These are phyloP conservation scores for Nannizziopsis arthrosporioides DNA, from an alignment of 2,329 filamentous ascomycete species.

Conservation along the genomic window DNA sequence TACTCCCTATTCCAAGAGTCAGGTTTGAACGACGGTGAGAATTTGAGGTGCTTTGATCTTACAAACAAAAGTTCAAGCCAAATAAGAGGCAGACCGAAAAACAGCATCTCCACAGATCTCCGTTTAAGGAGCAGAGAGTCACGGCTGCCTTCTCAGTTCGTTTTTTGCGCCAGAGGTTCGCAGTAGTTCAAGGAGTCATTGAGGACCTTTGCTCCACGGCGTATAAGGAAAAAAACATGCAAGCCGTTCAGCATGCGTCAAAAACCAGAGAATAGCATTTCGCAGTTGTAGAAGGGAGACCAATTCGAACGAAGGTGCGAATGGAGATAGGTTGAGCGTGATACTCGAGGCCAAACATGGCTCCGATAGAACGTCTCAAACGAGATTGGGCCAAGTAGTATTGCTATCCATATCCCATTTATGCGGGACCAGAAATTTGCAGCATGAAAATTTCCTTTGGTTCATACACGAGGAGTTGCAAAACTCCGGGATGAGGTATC, in stretches of 20 bases:
- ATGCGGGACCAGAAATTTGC: background rate
- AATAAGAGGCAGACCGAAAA: conserved; percentile 3
- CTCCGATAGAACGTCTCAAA: background rate
- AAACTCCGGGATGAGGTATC: background rate
- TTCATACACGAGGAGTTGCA: conserved; percentile 7
- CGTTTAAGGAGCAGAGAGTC: background rate
- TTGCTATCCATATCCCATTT: background rate
- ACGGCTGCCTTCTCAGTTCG: background rate
- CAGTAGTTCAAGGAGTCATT: background rate
- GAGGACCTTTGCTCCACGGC: background rate
- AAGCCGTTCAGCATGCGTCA: background rate
- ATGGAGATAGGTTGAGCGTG: background rate
- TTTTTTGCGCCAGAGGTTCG: background rate
- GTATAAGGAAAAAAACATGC: background rate
- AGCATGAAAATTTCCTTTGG: background rate
- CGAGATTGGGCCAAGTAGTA: background rate
- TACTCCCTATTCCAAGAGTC: background rate
- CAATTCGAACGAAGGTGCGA: background rate
- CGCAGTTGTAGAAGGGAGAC: background rate
- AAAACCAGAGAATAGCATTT: background rate
- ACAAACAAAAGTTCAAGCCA: conserved; percentile 7
- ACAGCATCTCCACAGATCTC: conserved; percentile 2
- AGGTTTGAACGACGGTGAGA: background rate
- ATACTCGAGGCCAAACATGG: background rate
- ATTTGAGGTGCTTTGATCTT: background rate